These are phyloP conservation scores for Yarrowia sp. DNA, from an alignment of 805 yeast species.

Conservation along the genomic window DNA sequence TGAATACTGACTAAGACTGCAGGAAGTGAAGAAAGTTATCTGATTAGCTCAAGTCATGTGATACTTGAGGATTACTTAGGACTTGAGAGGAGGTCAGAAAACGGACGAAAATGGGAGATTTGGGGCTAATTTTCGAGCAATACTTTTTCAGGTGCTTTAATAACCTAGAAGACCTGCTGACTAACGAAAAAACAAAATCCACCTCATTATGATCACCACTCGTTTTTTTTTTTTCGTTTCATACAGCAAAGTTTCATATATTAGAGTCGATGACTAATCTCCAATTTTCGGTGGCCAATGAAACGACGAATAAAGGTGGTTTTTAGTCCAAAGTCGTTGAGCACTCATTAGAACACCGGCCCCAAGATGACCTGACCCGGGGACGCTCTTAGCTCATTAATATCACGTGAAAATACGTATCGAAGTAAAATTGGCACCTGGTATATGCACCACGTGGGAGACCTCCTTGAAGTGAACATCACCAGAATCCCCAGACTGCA, in stretches of 20 bases:
- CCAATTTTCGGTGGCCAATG: neutral
- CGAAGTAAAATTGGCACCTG: slow-evolving; percentile 5
- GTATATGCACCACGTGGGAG: slow-evolving; percentile 29
- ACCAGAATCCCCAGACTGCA: neutral
- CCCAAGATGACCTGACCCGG: neutral
- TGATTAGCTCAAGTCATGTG: slow-evolving; percentile 29
- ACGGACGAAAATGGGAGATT: neutral
- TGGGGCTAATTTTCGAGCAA: neutral
- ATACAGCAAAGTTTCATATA: slow-evolving; percentile 8
- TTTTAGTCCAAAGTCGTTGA: no score
- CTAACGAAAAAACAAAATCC: no score
- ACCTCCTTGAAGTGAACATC: slow-evolving; percentile 20
- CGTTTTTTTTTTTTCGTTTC: no score
- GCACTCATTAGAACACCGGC: no score
- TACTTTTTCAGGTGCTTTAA: no score
- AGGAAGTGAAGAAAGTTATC: slow-evolving; percentile 6
- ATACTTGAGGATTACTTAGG: neutral
- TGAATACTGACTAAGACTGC: slow-evolving; percentile 2
- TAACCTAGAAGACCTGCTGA: no score
- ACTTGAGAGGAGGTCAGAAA: neutral
- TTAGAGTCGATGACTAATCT: neutral
- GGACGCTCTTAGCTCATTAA: neutral
- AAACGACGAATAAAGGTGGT: neutral
- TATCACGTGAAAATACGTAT: neutral
- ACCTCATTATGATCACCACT: no score